A percentile compares a stretch with the other conserved stretches of the same genome.
Conservation (phyloP, 345 rosid species). For the Corymbia maculata region DNA sequence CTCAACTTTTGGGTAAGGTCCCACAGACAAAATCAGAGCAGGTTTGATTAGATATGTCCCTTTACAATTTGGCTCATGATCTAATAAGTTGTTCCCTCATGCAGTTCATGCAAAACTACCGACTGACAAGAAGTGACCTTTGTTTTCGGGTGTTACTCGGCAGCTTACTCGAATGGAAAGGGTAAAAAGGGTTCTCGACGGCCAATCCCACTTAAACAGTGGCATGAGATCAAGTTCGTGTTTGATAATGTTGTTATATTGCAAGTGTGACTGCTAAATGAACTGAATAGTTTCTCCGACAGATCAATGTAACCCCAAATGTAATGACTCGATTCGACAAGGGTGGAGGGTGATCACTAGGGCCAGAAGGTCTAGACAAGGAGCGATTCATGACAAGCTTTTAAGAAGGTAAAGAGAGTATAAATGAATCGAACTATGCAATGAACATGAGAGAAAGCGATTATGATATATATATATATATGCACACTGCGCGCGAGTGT, state of each 20-base stretch:
- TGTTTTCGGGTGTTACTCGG: not conserved
- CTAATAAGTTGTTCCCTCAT: not conserved
- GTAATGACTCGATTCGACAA: not conserved
- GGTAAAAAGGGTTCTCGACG: not conserved
- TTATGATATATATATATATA: not conserved
- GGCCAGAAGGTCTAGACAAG: not conserved
- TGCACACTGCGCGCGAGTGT: not conserved
- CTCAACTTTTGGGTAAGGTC: not conserved
- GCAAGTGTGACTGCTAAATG: not conserved
- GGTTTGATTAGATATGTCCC: not conserved
- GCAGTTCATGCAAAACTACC: not conserved
- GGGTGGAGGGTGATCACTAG: not conserved
- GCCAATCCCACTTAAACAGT: not conserved
- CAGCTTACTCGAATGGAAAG: not conserved
- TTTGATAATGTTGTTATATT: not conserved
- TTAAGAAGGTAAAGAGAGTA: not conserved
- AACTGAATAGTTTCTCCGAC: not conserved
- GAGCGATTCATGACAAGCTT: accelerated
- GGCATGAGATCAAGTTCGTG: not conserved
- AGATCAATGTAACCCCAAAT: not conserved
- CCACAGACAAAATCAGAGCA: not conserved
- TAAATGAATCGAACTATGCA: too few relatives aligned
- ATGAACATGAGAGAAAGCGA: not conserved
- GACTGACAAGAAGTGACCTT: not conserved
- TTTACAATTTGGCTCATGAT: not conserved